Evolutionary conservation across 495 filamentous ascomycete species (phyloP), one percentile per base, ranked within the genome.

Genomic region (Talaromyces borbonicus): DNA sequence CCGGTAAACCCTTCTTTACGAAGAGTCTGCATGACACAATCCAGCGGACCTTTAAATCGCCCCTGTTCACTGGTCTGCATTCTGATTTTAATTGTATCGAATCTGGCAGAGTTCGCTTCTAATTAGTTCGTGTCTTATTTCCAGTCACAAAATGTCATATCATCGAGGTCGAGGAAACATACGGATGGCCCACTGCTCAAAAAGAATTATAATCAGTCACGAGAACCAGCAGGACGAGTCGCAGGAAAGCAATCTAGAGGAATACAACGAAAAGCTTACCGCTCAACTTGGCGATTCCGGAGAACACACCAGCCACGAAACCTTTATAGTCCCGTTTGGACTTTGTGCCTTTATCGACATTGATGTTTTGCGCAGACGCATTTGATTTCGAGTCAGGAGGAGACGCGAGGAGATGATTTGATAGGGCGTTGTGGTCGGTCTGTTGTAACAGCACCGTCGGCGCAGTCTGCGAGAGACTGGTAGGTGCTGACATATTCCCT

Each of bases 81-180:
- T 18, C 92, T 85, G 50, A 96, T 90, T 65, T 97, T 96, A 61
- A 97, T 80, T 0, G 90, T 97, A 61, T 97, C 90, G 71, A 97
- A 97, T 52, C 72, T 75, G 49, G 29, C n/a, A n/a, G n/a, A n/a
- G n/a, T 14, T 15, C 32, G 46, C 25, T 32, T 15, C 4, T 19
- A 14, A 43, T 43, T 49, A 32, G 26, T 12, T 11, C 24, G 32
- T 19, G 36, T 18, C 44, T 42, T 78, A 72, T 58, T 72, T 68
- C 51, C 68, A 68, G 53, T 69, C 71, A 76, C 33, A 45, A 31
- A 8, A n/a, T 8, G 9, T 31, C 15, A 7, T 25, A 6, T 20
- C 36, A 8, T 3, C 1, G 26, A 20, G 32, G 12, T 7, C 12
- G 18, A 11, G 18, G 11, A 23, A 49, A 68, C 73, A 39, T 67